Evolutionary conservation across 2,329 filamentous ascomycete species (phyloP).

Genomic region (Bipolaris sorokiniana): DNA sequence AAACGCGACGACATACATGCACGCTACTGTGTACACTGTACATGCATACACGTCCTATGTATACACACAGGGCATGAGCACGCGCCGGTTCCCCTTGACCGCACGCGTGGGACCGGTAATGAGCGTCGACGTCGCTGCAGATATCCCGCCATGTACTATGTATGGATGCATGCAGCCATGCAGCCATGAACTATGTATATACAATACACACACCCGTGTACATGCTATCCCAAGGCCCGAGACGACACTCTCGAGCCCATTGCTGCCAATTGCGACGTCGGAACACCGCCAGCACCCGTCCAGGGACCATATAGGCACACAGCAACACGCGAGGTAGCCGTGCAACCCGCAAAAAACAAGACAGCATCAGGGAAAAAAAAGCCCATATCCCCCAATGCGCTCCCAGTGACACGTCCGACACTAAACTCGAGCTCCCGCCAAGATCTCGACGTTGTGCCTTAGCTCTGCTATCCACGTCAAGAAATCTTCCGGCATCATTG

Average conservation of each 20-base stretch:
- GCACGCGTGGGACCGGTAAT: conserved; percentile 39
- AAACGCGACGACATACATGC: conserved; percentile 28
- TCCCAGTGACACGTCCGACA: conserved; percentile 9
- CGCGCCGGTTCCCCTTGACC: conserved; percentile 40
- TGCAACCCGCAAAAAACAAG: conserved; percentile 1
- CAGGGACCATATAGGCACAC: not conserved
- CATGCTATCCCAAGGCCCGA: not conserved
- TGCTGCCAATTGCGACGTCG: not conserved
- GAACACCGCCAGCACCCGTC: not conserved
- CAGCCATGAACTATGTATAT: too few relatives aligned
- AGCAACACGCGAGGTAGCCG: not conserved
- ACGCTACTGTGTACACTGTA: conserved; percentile 18
- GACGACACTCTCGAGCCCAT: not conserved
- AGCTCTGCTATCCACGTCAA: conserved; percentile 41
- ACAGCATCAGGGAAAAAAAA: not conserved
- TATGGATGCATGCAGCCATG: not conserved
- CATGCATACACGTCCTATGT: too few relatives aligned
- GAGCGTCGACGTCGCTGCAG: conserved; percentile 38
- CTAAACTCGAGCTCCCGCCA: conserved; percentile 18
- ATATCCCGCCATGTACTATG: conserved; percentile 4
- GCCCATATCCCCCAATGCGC: conserved; percentile 4
- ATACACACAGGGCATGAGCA: conserved; percentile 21
- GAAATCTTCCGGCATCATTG: conserved; percentile 37
- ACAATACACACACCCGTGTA: not conserved
- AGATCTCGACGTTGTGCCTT: conserved; percentile 26